Evolutionary conservation across 352 stramenopile genomes (phyloP).

Genomic region (Phytophthora fragariaefolia): DNA sequence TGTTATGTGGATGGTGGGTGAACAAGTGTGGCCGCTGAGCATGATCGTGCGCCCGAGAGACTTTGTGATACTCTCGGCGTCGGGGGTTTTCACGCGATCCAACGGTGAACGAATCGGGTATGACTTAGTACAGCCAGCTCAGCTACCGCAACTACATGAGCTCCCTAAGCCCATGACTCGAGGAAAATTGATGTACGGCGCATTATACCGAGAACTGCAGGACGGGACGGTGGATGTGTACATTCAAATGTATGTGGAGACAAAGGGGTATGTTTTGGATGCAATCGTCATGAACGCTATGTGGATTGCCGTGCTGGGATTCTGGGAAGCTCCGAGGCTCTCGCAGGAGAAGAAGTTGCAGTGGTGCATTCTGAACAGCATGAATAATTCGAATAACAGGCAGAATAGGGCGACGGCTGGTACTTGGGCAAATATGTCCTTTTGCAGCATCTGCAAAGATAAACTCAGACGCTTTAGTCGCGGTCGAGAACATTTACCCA

Average conservation of each 20-base stretch:
- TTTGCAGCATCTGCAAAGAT: conserved; percentile 15
- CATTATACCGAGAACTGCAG: conserved; percentile 48
- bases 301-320: conserved; percentile 22
- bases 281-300: conserved; percentile 29
- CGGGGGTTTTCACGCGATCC: conserved; percentile 36
- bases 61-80: conserved; percentile 47
- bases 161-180: conserved; percentile 39
- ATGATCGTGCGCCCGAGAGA: conserved; percentile 41
- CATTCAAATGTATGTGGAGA: conserved; percentile 52
- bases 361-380: conserved; percentile 19
- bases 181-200: conserved; percentile 48
- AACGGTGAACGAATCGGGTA: conserved; percentile 50
- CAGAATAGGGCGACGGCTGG: neutral
- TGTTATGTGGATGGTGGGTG: conserved; percentile 53
- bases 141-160: conserved; percentile 31
- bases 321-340: conserved; percentile 21
- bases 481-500: neutral
- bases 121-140: conserved; percentile 45
- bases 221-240: conserved; percentile 59
- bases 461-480: conserved; percentile 8
- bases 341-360: conserved; percentile 26
- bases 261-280: conserved; percentile 27
- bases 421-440: conserved; percentile 9
- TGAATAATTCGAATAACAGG: conserved; percentile 7
- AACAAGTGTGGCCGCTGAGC: conserved; percentile 38